Evolutionary conservation across 2,329 filamentous ascomycete genomes (phyloP).

Genomic region (Chaetomium sp.): DNA sequence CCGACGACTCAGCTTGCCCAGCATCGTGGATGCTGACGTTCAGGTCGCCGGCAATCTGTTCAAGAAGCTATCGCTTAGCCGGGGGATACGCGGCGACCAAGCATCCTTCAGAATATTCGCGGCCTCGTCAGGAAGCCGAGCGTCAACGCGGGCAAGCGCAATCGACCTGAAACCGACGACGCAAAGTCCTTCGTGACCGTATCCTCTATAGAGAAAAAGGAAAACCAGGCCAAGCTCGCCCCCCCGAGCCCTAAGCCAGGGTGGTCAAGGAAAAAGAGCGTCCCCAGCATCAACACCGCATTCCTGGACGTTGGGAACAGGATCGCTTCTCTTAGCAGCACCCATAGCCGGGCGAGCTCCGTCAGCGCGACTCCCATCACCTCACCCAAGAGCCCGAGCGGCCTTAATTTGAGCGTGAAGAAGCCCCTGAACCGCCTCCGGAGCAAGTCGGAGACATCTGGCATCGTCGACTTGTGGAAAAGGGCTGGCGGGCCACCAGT

Average conservation of each 20-base stretch:
- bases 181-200: constrained; percentile 37
- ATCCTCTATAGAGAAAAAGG: constrained; percentile 39
- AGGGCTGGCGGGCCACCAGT: constrained; percentile 58
- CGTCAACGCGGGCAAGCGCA: constrained; percentile 48
- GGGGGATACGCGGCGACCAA: constrained; percentile 54
- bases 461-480: constrained; percentile 55
- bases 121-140: constrained; percentile 56
- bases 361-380: constrained; percentile 57
- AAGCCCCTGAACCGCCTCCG: constrained; percentile 56
- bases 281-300: constrained; percentile 62
- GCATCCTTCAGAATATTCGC: constrained; percentile 56
- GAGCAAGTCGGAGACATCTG: constrained; percentile 57
- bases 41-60: constrained; percentile 62
- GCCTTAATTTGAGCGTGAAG: constrained; percentile 50
- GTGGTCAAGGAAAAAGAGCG: constrained; percentile 53
- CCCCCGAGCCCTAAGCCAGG: constrained; percentile 55
- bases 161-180: constrained; percentile 47
- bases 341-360: constrained; percentile 62
- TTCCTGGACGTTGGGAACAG: constrained; percentile 58
- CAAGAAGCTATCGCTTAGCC: constrained; percentile 61
- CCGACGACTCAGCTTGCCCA: constrained; percentile 65
- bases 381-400: constrained; percentile 57
- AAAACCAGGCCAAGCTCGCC: constrained; percentile 53
- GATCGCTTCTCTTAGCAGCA: constrained; percentile 58
- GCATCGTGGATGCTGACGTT: constrained; percentile 59